phyloP scores from a whole-genome alignment of 2,329 filamentous ascomycete genomes.

The Neofusicoccum parvum region DNA sequence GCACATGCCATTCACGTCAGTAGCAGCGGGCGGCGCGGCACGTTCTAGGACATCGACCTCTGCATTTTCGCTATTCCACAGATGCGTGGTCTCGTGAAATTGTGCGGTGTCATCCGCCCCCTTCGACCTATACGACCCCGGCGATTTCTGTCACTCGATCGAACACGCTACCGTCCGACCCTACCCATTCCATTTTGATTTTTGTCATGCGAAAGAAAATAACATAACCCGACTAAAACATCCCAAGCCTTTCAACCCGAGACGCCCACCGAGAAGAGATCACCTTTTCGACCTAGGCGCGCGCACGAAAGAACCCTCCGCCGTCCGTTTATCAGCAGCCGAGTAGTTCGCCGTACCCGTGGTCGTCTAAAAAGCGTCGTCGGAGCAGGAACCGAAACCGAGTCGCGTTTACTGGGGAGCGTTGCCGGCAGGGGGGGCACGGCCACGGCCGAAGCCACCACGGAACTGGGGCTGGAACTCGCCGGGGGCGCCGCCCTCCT shows the following conservation, averaged over 20 bases:
- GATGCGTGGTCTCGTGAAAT: constrained; percentile 21
- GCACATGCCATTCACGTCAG: not conserved
- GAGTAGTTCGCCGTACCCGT: constrained; percentile 2
- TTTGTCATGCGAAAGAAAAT: constrained; percentile 18
- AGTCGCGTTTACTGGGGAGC: constrained; percentile 21
- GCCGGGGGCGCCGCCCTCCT: constrained; percentile 42
- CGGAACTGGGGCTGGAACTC: constrained; percentile 49
- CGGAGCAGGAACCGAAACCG: constrained; percentile 4
- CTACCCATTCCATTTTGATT: constrained; percentile 32
- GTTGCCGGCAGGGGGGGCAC: constrained; percentile 13
- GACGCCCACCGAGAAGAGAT: constrained; percentile 18
- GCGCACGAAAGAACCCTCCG: not conserved
- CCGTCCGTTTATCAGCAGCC: not conserved
- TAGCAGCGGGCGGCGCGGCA: not conserved
- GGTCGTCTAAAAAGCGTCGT: constrained; percentile 11
- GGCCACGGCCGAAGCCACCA: constrained; percentile 41
- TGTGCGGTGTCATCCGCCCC: constrained; percentile 32
- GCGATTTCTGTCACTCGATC: constrained; percentile 54
- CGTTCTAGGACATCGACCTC: constrained; percentile 19
- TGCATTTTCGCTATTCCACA: constrained; percentile 23
- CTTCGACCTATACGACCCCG: constrained; percentile 51
- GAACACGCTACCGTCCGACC: constrained; percentile 52
- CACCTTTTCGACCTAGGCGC: constrained; percentile 2
- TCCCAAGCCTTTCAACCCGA: constrained; percentile 21
- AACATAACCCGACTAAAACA: constrained; percentile 15